Conservation (phyloP, 352 stramenopile genomes). For the Phytophthora kernoviae region DNA sequence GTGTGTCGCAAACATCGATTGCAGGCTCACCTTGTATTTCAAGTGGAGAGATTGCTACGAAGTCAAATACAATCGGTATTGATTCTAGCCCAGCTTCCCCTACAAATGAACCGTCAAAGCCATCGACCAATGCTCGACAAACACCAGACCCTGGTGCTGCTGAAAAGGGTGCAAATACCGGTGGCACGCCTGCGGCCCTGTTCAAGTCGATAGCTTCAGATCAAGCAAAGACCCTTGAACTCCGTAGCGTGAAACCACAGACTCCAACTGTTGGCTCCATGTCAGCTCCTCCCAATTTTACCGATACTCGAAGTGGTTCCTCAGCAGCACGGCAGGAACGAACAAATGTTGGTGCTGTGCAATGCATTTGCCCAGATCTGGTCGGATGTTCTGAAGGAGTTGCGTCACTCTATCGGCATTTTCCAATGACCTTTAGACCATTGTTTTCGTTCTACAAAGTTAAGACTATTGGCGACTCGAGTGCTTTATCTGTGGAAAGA, state of each 20-base stretch:
- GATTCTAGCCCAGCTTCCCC: conserved; percentile 14
- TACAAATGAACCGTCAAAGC: conserved; percentile 4
- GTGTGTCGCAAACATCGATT: conserved; percentile 18
- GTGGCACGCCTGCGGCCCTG: conserved; percentile 6
- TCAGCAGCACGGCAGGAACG: conserved; percentile 1
- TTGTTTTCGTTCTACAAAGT: conserved; percentile 75
- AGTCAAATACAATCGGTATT: conserved; percentile 5
- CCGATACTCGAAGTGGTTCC: background rate
- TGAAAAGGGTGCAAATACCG: background rate
- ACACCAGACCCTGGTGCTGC: background rate
- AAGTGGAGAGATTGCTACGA: conserved; percentile 16
- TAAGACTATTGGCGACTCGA: conserved; percentile 72
- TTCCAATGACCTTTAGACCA: conserved; percentile 56
- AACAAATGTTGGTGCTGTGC: conserved; percentile 8
- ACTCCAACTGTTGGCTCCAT: conserved; percentile 11
- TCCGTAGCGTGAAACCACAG: background rate
- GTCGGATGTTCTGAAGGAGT: conserved; percentile 54
- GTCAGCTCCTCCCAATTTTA: conserved; percentile 18
- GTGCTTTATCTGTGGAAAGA: conserved; percentile 46
- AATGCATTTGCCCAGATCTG: conserved; percentile 55
- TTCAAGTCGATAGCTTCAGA: background rate
- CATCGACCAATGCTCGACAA: background rate
- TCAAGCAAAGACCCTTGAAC: background rate
- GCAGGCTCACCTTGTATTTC: conserved; percentile 21
- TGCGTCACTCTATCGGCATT: conserved; percentile 48